phyloP scores from a whole-genome alignment of 768 basidiomycete genomes.

The Serendipita sp. region DNA sequence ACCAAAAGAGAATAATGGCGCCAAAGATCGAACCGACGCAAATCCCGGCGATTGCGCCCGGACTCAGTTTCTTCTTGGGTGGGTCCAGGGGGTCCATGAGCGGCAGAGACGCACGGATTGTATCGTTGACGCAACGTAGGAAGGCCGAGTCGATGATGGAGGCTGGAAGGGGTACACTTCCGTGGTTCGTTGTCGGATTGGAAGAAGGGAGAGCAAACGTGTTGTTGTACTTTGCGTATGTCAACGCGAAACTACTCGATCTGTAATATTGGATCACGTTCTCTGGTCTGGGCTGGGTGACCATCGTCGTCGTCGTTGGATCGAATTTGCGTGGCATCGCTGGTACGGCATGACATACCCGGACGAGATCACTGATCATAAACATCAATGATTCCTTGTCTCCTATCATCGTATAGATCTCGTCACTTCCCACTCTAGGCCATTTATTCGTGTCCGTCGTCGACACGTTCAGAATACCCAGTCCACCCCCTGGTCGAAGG shows the following conservation, averaged over 20 bases:
- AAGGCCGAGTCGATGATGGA: neutral
- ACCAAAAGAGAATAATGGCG: neutral
- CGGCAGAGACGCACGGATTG: neutral
- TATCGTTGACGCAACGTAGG: neutral
- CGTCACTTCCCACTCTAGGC: neutral
- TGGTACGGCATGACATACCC: neutral
- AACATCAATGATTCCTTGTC: conserved; percentile 4
- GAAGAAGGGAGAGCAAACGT: neutral
- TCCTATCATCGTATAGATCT: neutral
- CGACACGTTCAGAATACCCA: neutral
- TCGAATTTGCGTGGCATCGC: neutral
- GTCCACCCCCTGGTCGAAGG: conserved; percentile 5
- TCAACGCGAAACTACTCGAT: conserved; percentile 8
- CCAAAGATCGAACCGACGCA: neutral
- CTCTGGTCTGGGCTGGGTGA: neutral
- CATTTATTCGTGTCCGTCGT: neutral
- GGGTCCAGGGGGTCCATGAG: neutral
- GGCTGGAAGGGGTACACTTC: neutral
- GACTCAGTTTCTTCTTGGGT: neutral
- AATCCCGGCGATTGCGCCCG: neutral
- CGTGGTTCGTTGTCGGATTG: neutral
- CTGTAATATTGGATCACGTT: conserved; percentile 12
- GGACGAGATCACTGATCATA: conserved; percentile 7
- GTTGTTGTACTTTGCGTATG: conserved; percentile 11
- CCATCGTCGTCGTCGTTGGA: neutral